Conservation (phyloP, 225 moss, liverwort and hornwort genomes). For the Marchantia polymorpha region DNA sequence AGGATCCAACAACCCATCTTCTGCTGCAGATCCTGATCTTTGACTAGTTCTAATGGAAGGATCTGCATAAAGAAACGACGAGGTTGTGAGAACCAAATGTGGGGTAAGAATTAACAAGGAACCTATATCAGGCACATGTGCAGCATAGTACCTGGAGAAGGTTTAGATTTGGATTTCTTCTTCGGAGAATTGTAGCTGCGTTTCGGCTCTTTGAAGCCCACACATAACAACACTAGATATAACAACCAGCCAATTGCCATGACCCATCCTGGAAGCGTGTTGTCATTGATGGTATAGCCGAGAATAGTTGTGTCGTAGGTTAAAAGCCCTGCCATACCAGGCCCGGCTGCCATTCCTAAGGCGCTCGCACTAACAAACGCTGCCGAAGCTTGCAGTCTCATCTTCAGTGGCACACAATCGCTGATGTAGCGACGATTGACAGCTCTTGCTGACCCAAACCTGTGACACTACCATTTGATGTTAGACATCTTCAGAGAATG, state of each 20-base stretch:
- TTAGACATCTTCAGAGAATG: not conserved
- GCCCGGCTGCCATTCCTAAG: slow-evolving; percentile 83
- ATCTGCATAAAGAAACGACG: slow-evolving; percentile 12
- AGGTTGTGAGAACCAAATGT: not conserved
- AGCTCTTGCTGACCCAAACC: slow-evolving; percentile 80
- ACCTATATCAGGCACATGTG: not conserved
- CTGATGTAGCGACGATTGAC: slow-evolving; percentile 87
- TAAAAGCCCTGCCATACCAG: slow-evolving; percentile 66
- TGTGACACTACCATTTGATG: slow-evolving; percentile 18
- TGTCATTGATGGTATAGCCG: slow-evolving; percentile 75
- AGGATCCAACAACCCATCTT: slow-evolving; percentile 55
- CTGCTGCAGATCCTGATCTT: slow-evolving; percentile 25
- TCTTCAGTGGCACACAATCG: slow-evolving; percentile 66
- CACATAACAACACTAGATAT: slow-evolving; percentile 55
- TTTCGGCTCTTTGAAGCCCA: slow-evolving; percentile 66
- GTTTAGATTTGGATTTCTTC: slow-evolving; percentile 27
- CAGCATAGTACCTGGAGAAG: slow-evolving; percentile 39
- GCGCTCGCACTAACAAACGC: slow-evolving; percentile 91
- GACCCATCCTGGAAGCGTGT: slow-evolving; percentile 89
- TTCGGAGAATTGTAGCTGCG: slow-evolving; percentile 24
- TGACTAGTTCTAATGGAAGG: not conserved
- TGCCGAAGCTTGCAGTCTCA: slow-evolving; percentile 68
- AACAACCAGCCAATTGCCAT: slow-evolving; percentile 69
- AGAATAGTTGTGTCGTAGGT: slow-evolving; percentile 50
- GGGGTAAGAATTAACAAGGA: not conserved